Base-by-base conservation (phyloP, 2,329 filamentous ascomycete species). In the Trichoderma koningii region DNA sequence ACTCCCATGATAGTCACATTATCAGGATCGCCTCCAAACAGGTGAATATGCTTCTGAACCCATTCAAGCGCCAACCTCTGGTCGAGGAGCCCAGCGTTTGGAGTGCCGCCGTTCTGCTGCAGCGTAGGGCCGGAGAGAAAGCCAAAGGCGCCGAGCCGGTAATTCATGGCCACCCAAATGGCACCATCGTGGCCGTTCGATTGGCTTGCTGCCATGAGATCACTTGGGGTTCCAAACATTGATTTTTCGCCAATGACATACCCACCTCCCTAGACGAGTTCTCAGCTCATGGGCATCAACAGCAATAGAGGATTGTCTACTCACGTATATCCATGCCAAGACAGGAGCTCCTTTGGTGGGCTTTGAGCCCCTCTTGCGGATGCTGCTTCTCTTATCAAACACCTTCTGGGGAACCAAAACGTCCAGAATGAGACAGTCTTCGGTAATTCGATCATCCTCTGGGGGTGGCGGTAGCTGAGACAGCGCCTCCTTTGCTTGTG, bases 1-100 rank as follows among this genome's bases (percentile, higher is more conserved):
- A 66, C 48, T 5, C 87, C 86, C 80, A 83, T 87, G 30, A 89
- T 83, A 0, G 85, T 88, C 4, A 88, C 85, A 65, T 84, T 85
- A 1, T 75, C 73, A 0, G 85, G 83, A 59, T 70, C 67, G 2
- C 69, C 69, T 3, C 69, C 69, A 53, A 70, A 70, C 14, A 64
- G 53, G 15, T 53, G 15, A 42, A 70, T 70, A 9, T 70, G 44
- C 10, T 44, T 28, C 47, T 67, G 66, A 17, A 70, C 67, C 69
- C 69, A 70, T 38, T 52, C 34, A 41, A 68, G 42, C 50, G 55
- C 68, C 61, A 65, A 21, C 53, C 68, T 76, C 68, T 88, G 85
- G 66, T 88, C 86, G 19, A 66, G 55, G 12, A 66, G 30, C 3
- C 57, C 63, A 17, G 48, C 57, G 44, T 63, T 65, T 10, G 63